These are phyloP conservation scores for Evansstolkia leycettana DNA, from an alignment of 495 filamentous ascomycete genomes.

Conservation along the genomic window DNA sequence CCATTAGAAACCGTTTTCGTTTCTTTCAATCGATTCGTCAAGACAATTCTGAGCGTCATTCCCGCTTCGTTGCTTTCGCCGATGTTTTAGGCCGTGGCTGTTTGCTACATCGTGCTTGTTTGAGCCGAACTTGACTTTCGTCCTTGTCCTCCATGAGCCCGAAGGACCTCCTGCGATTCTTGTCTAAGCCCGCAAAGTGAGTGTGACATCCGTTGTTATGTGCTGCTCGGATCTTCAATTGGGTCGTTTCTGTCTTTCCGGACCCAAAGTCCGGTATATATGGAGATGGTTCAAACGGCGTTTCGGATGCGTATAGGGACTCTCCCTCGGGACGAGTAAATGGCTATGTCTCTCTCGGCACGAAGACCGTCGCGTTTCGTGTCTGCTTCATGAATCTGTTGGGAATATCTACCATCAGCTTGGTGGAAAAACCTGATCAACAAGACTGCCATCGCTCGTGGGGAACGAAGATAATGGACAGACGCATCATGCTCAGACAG, in stretches of 20 bases:
- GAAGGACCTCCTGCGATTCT: constrained; percentile 84
- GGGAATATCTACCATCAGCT: too few relatives aligned
- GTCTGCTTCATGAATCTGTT: too few relatives aligned
- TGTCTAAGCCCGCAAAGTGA: constrained; percentile 93
- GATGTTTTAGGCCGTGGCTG: constrained; percentile 28
- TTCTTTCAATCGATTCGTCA: not conserved
- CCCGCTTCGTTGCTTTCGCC: constrained; percentile 7
- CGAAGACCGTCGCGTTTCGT: too few relatives aligned
- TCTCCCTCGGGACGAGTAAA: too few relatives aligned
- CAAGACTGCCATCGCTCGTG: too few relatives aligned
- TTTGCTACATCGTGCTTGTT: constrained; percentile 24
- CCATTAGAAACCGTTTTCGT: too few relatives aligned
- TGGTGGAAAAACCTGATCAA: too few relatives aligned
- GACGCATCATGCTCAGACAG: too few relatives aligned
- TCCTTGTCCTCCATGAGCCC: constrained; percentile 68
- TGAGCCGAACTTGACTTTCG: constrained; percentile 17
- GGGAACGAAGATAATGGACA: too few relatives aligned
- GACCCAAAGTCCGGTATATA: not conserved
- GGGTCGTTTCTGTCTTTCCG: not conserved
- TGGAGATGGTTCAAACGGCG: too few relatives aligned
- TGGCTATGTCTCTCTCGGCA: too few relatives aligned
- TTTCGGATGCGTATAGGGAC: too few relatives aligned
- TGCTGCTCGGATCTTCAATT: not conserved
- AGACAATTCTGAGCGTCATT: not conserved
- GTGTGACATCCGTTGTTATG: constrained; percentile 16